Conservation (phyloP, 2,329 filamentous ascomycete genomes). For the Fusarium sp. region DNA sequence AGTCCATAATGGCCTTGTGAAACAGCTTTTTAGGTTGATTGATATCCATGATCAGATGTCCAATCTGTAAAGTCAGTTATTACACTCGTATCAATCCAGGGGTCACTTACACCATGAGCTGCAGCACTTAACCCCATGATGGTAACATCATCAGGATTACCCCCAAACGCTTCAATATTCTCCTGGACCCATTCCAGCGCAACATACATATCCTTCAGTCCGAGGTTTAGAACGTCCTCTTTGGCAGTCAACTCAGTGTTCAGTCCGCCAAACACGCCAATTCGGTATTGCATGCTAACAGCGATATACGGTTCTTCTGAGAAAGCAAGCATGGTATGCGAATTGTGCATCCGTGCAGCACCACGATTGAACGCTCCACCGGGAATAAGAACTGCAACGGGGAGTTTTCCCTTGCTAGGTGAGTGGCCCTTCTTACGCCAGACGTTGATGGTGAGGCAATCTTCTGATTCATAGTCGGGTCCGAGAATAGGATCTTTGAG, state of each 20-base stretch:
- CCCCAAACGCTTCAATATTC: constrained; percentile 66
- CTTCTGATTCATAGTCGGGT: constrained; percentile 51
- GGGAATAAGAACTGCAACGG: constrained; percentile 48
- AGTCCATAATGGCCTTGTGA: constrained; percentile 54
- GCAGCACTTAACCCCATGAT: constrained; percentile 61
- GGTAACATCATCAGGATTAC: constrained; percentile 63
- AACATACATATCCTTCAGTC: constrained; percentile 64
- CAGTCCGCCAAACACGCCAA: constrained; percentile 72
- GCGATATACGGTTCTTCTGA: constrained; percentile 63
- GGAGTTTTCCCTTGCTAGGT: constrained; percentile 40
- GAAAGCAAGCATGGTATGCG: constrained; percentile 65
- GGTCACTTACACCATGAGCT: constrained; percentile 50
- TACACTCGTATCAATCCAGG: accelerated
- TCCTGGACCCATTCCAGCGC: constrained; percentile 66
- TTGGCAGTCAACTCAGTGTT: constrained; percentile 65
- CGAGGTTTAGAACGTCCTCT: constrained; percentile 68
- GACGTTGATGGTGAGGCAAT: constrained; percentile 49
- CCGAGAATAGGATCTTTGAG: constrained; percentile 51
- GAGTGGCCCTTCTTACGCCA: constrained; percentile 42
- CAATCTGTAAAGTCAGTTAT: constrained; percentile 43
- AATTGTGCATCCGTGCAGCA: constrained; percentile 56
- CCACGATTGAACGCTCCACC: constrained; percentile 54
- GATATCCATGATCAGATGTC: constrained; percentile 53
- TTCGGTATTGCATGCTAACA: constrained; percentile 63
- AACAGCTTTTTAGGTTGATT: constrained; percentile 52